Evolutionary conservation across 208 protist species (phyloP).

Genomic region (Lotmaria passim): DNA sequence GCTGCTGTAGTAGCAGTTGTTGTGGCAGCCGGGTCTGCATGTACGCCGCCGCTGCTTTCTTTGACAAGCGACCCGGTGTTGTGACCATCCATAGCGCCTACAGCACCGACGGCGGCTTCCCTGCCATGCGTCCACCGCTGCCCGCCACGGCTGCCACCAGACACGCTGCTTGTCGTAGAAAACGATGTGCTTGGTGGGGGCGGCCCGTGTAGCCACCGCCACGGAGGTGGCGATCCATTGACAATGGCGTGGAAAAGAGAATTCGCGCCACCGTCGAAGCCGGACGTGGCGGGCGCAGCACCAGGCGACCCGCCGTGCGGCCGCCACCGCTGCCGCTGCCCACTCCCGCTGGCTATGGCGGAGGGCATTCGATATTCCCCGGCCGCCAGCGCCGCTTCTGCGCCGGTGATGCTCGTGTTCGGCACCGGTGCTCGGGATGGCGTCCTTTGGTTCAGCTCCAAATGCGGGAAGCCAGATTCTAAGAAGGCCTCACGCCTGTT

Average conservation of each 20-base stretch:
- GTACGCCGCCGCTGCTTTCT: too few relatives aligned
- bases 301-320: background rate
- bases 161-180: background rate
- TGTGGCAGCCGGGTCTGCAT: background rate
- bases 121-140: background rate
- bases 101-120: background rate
- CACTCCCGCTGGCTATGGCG: constrained; percentile 1
- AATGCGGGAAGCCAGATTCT: background rate
- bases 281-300: background rate
- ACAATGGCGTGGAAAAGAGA: background rate
- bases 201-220: constrained; percentile 7
- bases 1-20: background rate
- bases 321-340: constrained; percentile 16
- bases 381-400: background rate
- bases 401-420: background rate
- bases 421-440: background rate
- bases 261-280: background rate
- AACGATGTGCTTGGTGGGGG: background rate
- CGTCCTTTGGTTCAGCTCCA: background rate
- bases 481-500: background rate
- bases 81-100: background rate
- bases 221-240: background rate
- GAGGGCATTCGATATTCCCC: constrained; percentile 13
- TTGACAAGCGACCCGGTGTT: too few relatives aligned
- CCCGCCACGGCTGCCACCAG: constrained; percentile 9